These are phyloP conservation scores for Leucosporidium creatinivorum DNA, from an alignment of 768 basidiomycete genomes.

Conservation along the genomic window DNA sequence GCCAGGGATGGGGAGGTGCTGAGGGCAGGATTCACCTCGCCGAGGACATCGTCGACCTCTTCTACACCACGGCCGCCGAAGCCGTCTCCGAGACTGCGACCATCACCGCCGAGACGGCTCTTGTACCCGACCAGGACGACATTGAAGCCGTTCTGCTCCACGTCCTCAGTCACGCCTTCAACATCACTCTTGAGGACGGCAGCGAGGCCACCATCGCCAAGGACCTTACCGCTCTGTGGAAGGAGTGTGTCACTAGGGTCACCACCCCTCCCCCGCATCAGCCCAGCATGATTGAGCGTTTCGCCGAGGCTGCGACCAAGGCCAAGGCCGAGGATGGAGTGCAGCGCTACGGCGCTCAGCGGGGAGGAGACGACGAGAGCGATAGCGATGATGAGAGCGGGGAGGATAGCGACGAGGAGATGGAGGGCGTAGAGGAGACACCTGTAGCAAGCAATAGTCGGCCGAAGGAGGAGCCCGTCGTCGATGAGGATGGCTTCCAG, in stretches of 20 bases:
- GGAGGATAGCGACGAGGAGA: conserved; percentile 38
- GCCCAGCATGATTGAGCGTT: conserved; percentile 51
- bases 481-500: conserved; percentile 91
- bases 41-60: conserved; percentile 63
- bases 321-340: conserved; percentile 53
- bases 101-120: conserved; percentile 24
- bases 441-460: conserved; percentile 41
- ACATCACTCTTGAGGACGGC: conserved; percentile 72
- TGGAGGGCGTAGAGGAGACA: conserved; percentile 44
- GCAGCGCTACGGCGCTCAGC: conserved; percentile 25
- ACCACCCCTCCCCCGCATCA: conserved; percentile 43
- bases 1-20: conserved; percentile 79
- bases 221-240: conserved; percentile 66
- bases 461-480: conserved; percentile 56
- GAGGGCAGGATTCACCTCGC: conserved; percentile 41
- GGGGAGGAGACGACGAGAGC: conserved; percentile 42
- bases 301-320: conserved; percentile 60
- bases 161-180: conserved; percentile 81
- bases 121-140: conserved; percentile 59
- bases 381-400: conserved; percentile 44
- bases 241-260: conserved; percentile 33
- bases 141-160: conserved; percentile 75
- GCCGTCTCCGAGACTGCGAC: background rate
- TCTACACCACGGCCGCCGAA: conserved; percentile 45
- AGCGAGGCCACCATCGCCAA: conserved; percentile 65